Evolutionary conservation across 2,329 filamentous ascomycete species (phyloP).

Genomic region (Verticillium alfalfae): DNA sequence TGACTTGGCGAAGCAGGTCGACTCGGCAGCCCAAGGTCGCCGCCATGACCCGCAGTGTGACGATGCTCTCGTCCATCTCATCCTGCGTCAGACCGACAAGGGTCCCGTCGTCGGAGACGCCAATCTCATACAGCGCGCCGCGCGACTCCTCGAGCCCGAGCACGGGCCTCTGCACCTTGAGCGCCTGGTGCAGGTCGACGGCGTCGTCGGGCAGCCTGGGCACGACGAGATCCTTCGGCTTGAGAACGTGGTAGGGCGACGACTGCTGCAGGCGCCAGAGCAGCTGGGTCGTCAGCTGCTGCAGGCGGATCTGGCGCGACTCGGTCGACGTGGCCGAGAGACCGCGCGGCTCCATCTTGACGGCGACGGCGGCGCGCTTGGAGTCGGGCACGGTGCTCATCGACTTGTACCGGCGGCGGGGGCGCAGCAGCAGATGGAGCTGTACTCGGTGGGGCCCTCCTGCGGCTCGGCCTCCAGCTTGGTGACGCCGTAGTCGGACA

Average conservation of each 20-base stretch:
- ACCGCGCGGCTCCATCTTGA: constrained; percentile 2
- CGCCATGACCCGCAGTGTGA: constrained; percentile 84
- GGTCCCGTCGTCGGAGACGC: constrained; percentile 89
- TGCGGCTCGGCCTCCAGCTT: constrained; percentile 87
- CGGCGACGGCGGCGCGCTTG: constrained; percentile 20
- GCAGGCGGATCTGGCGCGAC: constrained; percentile 74
- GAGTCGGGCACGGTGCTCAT: constrained; percentile 53
- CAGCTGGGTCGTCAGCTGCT: constrained; percentile 90
- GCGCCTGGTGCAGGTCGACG: constrained; percentile 37
- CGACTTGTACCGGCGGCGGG: constrained; percentile 66
- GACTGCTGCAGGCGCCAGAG: constrained; percentile 95
- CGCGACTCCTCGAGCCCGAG: constrained; percentile 88
- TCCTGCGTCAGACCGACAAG: constrained; percentile 84
- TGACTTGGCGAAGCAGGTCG: constrained; percentile 73
- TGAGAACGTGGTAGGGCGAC: constrained; percentile 81
- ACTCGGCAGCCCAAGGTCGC: constrained; percentile 84
- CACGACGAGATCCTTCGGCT: constrained; percentile 67
- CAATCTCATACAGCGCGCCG: constrained; percentile 93
- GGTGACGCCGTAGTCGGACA: constrained; percentile 61
- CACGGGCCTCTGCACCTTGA: constrained; percentile 52
- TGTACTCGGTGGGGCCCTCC: constrained; percentile 93
- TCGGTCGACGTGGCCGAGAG: constrained; percentile 47
- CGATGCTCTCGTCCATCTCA: constrained; percentile 86
- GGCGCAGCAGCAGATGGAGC: constrained; percentile 78
- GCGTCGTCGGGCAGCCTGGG: constrained; percentile 66